Percentiles rank a stretch among this genome's conserved stretches.
phyloP scores from a whole-genome alignment of 805 yeast species.

The Torulaspora quercuum region DNA sequence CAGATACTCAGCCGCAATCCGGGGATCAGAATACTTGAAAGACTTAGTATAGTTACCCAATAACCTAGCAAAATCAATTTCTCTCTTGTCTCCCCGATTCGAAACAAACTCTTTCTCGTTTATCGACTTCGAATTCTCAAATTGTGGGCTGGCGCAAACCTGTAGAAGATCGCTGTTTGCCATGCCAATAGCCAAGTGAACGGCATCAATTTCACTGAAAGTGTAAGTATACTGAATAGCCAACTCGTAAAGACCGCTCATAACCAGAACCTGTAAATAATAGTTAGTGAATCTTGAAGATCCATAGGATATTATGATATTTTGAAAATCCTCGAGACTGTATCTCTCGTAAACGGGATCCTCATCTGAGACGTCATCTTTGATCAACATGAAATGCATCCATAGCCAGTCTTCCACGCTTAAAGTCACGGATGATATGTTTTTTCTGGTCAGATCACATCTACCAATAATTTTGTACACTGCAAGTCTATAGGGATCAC shows the following conservation, averaged over 20 bases:
- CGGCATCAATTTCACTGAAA: constrained; percentile 76
- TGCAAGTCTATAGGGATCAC: constrained; percentile 88
- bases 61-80: constrained; percentile 52
- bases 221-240: constrained; percentile 59
- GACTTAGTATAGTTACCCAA: constrained; percentile 77
- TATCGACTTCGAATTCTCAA: constrained; percentile 12
- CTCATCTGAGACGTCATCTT: constrained; percentile 49
- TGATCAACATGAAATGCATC: constrained; percentile 78
- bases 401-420: constrained; percentile 96
- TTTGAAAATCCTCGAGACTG: constrained; percentile 69
- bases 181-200: constrained; percentile 81
- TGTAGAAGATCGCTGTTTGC: constrained; percentile 68
- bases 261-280: constrained; percentile 67
- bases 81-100: constrained; percentile 37
- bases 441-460: constrained; percentile 66
- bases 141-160: constrained; percentile 37
- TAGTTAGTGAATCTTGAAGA: constrained; percentile 64
- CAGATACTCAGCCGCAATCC: constrained; percentile 87
- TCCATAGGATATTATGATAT: constrained; percentile 67
- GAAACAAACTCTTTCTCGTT: constrained; percentile 37
- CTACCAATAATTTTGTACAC: constrained; percentile 91
- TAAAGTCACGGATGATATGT: constrained; percentile 64
- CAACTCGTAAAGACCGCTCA: constrained; percentile 76
- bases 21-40: constrained; percentile 82
- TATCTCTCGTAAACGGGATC: constrained; percentile 67